Conservation (phyloP, 176 grass and related monocot genomes). For the Musa schizocarpa region DNA sequence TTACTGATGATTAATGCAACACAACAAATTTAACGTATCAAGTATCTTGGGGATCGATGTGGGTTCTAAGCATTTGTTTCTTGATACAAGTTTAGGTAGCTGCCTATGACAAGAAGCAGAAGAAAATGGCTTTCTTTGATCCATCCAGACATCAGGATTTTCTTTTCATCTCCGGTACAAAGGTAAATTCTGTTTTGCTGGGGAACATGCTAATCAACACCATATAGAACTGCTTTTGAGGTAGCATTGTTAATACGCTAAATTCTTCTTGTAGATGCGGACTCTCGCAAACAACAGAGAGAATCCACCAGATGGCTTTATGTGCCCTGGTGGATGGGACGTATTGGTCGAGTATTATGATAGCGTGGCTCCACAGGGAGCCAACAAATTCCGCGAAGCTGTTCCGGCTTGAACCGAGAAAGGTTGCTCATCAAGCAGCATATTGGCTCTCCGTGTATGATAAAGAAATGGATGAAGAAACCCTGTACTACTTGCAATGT, state of each 20-base stretch:
- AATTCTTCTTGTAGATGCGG: slow-evolving; percentile 46
- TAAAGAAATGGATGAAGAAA: not conserved
- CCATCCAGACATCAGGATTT: slow-evolving; percentile 90
- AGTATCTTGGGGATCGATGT: not conserved
- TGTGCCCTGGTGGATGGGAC: slow-evolving; percentile 94
- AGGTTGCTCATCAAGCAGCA: not conserved
- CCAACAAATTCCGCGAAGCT: slow-evolving; percentile 50
- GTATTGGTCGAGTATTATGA: slow-evolving; percentile 91
- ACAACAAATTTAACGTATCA: not conserved
- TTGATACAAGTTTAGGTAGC: slow-evolving; percentile 53
- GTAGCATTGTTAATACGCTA: not conserved
- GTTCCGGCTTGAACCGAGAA: slow-evolving; percentile 40
- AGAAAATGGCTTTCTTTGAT: slow-evolving; percentile 95
- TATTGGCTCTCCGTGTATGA: not conserved
- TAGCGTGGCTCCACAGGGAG: slow-evolving; percentile 32
- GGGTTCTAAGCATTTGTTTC: slow-evolving; percentile 22
- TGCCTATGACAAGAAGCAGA: slow-evolving; percentile 72
- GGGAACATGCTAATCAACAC: not conserved
- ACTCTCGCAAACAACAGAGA: slow-evolving; percentile 70
- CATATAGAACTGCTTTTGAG: slow-evolving; percentile 7
- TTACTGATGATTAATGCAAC: not conserved
- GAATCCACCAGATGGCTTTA: slow-evolving; percentile 85
- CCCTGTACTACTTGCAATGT: not conserved
- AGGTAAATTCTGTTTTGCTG: slow-evolving; percentile 36
- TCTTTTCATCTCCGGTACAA: slow-evolving; percentile 94